These are phyloP conservation scores for Picea glauca DNA, from an alignment of 75 land plant species.

Conservation along the genomic window DNA sequence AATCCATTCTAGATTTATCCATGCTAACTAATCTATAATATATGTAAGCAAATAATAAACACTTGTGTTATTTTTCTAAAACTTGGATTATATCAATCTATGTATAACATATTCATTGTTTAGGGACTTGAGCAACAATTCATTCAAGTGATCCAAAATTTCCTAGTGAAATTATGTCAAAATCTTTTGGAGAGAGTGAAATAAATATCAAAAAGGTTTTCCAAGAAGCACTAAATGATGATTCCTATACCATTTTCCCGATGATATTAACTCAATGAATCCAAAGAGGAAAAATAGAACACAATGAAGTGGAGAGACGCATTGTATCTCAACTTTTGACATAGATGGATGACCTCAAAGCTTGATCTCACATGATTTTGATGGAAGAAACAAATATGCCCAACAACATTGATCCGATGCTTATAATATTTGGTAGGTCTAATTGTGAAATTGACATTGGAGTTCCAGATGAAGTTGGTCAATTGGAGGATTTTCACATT, in stretches of 20 bases:
- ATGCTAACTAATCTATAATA: slow-evolving; percentile 26
- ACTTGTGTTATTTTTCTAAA: background rate
- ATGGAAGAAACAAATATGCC: slow-evolving; percentile 86
- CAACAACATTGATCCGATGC: slow-evolving; percentile 79
- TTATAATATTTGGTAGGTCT: slow-evolving; percentile 75
- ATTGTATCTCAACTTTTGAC: slow-evolving; percentile 80
- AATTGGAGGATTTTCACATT: slow-evolving; percentile 62
- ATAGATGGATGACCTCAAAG: slow-evolving; percentile 73
- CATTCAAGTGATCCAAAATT: no score
- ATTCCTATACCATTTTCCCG: slow-evolving; percentile 78
- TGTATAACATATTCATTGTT: background rate
- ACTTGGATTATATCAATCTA: no score
- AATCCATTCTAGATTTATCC: slow-evolving; percentile 39
- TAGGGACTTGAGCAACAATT: background rate
- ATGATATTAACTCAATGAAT: slow-evolving; percentile 76
- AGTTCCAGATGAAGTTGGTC: slow-evolving; percentile 80
- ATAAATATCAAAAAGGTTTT: slow-evolving; percentile 78
- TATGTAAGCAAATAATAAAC: slow-evolving; percentile 26
- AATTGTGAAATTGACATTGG: slow-evolving; percentile 81
- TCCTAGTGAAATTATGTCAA: slow-evolving; percentile 63
- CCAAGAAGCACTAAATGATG: slow-evolving; percentile 82
- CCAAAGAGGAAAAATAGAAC: slow-evolving; percentile 73
- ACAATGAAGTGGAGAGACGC: slow-evolving; percentile 77
- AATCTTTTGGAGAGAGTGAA: slow-evolving; percentile 77
- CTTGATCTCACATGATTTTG: slow-evolving; percentile 73